Evolutionary conservation across 1,139 yeast species (phyloP).

Genomic region (Entelexis sorbosivorans): DNA sequence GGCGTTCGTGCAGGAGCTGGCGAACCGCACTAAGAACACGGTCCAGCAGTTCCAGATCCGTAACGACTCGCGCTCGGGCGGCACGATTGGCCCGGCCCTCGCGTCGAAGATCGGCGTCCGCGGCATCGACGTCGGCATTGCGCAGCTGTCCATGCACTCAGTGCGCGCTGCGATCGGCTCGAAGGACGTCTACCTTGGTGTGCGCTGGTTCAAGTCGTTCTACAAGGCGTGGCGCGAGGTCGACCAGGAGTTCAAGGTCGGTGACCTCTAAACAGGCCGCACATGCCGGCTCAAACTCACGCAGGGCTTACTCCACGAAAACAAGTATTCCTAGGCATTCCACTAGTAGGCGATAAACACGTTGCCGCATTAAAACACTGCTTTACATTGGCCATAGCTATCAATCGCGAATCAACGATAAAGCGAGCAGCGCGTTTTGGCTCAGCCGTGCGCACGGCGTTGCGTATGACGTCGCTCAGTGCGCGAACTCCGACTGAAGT

Average conservation of each 20-base stretch:
- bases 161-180: conserved; percentile 93
- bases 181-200: conserved; percentile 58
- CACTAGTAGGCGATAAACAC: no score
- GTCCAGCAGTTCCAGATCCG: conserved; percentile 52
- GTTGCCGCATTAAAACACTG: no score
- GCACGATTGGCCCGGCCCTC: conserved; percentile 87
- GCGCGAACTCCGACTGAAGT: no score
- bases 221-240: conserved; percentile 41
- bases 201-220: conserved; percentile 54
- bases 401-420: no score
- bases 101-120: conserved; percentile 80
- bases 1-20: conserved; percentile 56
- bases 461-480: no score
- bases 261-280: conserved; percentile 24
- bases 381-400: no score
- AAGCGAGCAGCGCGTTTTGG: no score
- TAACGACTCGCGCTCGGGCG: conserved; percentile 88
- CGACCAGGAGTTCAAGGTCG: conserved; percentile 28
- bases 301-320: not conserved
- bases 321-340: no score
- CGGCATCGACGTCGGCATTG: conserved; percentile 83
- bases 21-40: conserved; percentile 46
- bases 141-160: conserved; percentile 90
- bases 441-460: no score
- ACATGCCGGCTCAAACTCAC: not conserved